Conservation (phyloP, 352 stramenopile species). For the Phytophthora palmivora region DNA sequence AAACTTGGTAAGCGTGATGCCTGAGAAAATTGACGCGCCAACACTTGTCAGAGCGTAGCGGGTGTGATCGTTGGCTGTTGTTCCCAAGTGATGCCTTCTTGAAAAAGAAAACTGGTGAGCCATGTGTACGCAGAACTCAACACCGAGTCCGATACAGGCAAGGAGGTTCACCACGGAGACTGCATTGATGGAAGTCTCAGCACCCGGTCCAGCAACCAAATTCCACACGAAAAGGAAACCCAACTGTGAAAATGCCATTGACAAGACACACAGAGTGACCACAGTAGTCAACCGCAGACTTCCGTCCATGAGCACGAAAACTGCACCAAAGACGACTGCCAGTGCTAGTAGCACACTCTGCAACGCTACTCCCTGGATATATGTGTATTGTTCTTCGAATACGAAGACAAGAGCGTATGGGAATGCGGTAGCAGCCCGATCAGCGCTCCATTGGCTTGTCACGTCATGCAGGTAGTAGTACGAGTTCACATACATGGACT, state of each 20-base stretch:
- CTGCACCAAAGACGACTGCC: slow-evolving; percentile 76
- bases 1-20: slow-evolving; percentile 93
- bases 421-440: slow-evolving; percentile 56
- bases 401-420: slow-evolving; percentile 92
- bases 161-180: slow-evolving; percentile 92
- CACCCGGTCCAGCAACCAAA: slow-evolving; percentile 37
- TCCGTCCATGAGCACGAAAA: slow-evolving; percentile 82
- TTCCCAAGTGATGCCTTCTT: slow-evolving; percentile 49
- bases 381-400: slow-evolving; percentile 93
- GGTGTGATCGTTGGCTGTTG: slow-evolving; percentile 68
- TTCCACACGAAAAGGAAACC: slow-evolving; percentile 90
- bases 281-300: slow-evolving; percentile 69
- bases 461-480: slow-evolving; percentile 88
- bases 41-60: slow-evolving; percentile 78
- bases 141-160: slow-evolving; percentile 83
- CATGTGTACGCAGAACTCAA: slow-evolving; percentile 92
- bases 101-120: slow-evolving; percentile 84
- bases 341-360: slow-evolving; percentile 87
- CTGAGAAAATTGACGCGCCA: slow-evolving; percentile 87
- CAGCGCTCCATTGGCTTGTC: slow-evolving; percentile 49
- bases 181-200: slow-evolving; percentile 87
- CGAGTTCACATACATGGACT: slow-evolving; percentile 92
- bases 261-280: slow-evolving; percentile 81
- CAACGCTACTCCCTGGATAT: slow-evolving; percentile 90
- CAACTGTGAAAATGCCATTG: slow-evolving; percentile 79